Percentiles rank a stretch among this genome's conserved stretches.
phyloP scores from a whole-genome alignment of 1,284 basidiomycete species.

The Schizopora paradoxa region DNA sequence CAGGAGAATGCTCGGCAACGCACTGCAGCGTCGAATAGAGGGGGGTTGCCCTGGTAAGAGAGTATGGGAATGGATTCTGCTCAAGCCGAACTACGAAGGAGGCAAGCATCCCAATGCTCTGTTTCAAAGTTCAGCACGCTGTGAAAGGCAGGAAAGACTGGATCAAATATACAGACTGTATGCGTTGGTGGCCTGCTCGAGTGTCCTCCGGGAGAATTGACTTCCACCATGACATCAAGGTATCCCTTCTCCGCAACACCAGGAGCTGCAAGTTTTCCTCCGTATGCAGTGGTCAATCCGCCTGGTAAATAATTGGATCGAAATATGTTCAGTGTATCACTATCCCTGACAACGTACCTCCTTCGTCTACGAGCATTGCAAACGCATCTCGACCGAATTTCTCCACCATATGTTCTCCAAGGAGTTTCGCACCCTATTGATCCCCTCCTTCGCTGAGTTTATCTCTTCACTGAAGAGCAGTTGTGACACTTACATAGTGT shows the following conservation, averaged over 20 bases:
- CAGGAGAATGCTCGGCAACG: slow-evolving; percentile 30
- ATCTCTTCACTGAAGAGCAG: not conserved
- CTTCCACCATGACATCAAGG: slow-evolving; percentile 47
- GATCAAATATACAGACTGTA: slow-evolving; percentile 38
- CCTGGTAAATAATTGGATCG: slow-evolving; percentile 24
- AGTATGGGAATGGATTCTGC: slow-evolving; percentile 29
- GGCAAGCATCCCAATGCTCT: slow-evolving; percentile 36
- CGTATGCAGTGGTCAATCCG: slow-evolving; percentile 32
- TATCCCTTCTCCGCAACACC: slow-evolving; percentile 64
- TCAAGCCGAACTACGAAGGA: slow-evolving; percentile 34
- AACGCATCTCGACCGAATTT: slow-evolving; percentile 51
- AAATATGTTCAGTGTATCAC: slow-evolving; percentile 3
- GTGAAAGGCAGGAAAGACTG: not conserved
- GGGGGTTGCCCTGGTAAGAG: slow-evolving; percentile 21
- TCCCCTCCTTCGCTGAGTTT: slow-evolving; percentile 17
- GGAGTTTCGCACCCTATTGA: slow-evolving; percentile 42
- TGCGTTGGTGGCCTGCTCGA: slow-evolving; percentile 56
- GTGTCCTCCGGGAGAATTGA: slow-evolving; percentile 60
- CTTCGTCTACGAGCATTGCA: slow-evolving; percentile 51
- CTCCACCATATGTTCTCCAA: slow-evolving; percentile 41
- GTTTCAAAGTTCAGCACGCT: not conserved
- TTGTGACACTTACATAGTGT: slow-evolving; percentile 35
- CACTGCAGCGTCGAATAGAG: slow-evolving; percentile 26
- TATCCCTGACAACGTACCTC: slow-evolving; percentile 27
- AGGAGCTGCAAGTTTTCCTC: slow-evolving; percentile 41